Evolutionary conservation across 805 yeast genomes (phyloP).

Genomic region (Starmerella kuoi): DNA sequence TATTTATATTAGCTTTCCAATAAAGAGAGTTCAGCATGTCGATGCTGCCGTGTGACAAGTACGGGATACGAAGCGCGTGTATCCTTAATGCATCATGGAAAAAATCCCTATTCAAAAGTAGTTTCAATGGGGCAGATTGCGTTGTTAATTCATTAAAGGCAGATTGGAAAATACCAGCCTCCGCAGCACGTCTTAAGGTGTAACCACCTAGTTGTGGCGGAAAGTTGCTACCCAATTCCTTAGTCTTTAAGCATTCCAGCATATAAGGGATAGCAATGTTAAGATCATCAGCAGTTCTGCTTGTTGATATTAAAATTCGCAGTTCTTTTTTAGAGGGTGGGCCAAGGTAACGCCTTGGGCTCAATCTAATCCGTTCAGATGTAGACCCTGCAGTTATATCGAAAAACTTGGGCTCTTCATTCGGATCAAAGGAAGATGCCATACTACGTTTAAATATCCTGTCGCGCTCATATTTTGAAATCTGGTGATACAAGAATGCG

Average conservation of each 20-base stretch:
- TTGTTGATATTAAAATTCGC: conserved; percentile 14
- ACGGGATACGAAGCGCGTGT: conserved; percentile 20
- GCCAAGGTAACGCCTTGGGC: conserved; percentile 23
- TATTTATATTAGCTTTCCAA: conserved; percentile 6
- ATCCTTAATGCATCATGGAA: conserved; percentile 19
- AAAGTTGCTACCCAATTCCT: conserved; percentile 14
- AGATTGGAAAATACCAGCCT: conserved; percentile 18
- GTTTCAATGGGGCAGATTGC: conserved; percentile 4
- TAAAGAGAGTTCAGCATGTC: conserved; percentile 11
- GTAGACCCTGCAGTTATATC: conserved; percentile 4
- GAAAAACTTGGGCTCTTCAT: conserved; percentile 2
- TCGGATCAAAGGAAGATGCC: conserved; percentile 3
- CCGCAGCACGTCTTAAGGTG: conserved; percentile 22
- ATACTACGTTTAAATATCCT: conserved; percentile 24
- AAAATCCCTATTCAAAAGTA: conserved; percentile 6
- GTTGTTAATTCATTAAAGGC: conserved; percentile 7
- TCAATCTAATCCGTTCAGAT: conserved; percentile 1
- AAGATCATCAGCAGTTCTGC: conserved; percentile 19
- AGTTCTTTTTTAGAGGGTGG: conserved; percentile 22
- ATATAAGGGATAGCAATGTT: conserved; percentile 13
- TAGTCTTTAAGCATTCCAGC: conserved; percentile 17
- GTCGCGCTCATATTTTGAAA: conserved; percentile 15
- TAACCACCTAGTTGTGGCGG: conserved; percentile 17
- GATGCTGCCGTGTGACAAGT: conserved; percentile 9
- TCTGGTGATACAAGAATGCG: conserved; percentile 17